These are phyloP conservation scores for Talaromyces liani DNA, from an alignment of 495 filamentous ascomycete species.

Conservation along the genomic window DNA sequence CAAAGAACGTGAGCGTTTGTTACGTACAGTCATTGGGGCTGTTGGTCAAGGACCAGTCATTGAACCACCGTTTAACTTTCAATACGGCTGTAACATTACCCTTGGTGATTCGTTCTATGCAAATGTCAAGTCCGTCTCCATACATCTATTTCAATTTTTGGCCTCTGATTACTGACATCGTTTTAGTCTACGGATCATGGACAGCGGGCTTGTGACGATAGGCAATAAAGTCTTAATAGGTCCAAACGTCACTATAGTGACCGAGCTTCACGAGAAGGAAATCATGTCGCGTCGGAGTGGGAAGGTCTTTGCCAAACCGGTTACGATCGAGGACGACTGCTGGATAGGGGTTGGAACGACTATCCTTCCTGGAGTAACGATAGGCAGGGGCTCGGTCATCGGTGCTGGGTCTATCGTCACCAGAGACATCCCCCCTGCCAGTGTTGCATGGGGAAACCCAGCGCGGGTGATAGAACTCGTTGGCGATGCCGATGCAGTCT, in stretches of 20 bases:
- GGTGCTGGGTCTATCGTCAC: slow-evolving; percentile 41
- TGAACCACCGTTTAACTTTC: slow-evolving; percentile 33
- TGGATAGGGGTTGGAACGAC: slow-evolving; percentile 38
- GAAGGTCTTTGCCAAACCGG: slow-evolving; percentile 26
- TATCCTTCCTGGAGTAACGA: slow-evolving; percentile 39
- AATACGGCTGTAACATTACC: slow-evolving; percentile 39
- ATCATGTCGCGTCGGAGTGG: slow-evolving; percentile 25
- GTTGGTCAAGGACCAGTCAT: slow-evolving; percentile 4
- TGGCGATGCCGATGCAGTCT: background rate
- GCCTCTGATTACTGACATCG: background rate
- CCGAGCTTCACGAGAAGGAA: slow-evolving; percentile 39
- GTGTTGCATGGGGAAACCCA: slow-evolving; percentile 32
- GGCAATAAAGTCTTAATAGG: slow-evolving; percentile 36
- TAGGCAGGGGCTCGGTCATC: slow-evolving; percentile 36
- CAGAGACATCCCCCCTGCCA: slow-evolving; percentile 27
- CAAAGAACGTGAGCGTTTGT: background rate
- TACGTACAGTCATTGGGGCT: slow-evolving; percentile 4
- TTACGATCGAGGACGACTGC: slow-evolving; percentile 38
- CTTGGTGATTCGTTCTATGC: slow-evolving; percentile 35
- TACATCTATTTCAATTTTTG: background rate
- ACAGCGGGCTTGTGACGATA: slow-evolving; percentile 36
- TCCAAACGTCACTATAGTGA: slow-evolving; percentile 35
- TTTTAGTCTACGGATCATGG: slow-evolving; percentile 28
- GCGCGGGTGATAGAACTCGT: slow-evolving; percentile 21
- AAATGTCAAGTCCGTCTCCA: slow-evolving; percentile 31